Percentiles rank a stretch among this genome's conserved stretches.
Evolutionary conservation across 2,329 filamentous ascomycete species (phyloP).

Genomic region (Davidsoniella neocaledoniae): DNA sequence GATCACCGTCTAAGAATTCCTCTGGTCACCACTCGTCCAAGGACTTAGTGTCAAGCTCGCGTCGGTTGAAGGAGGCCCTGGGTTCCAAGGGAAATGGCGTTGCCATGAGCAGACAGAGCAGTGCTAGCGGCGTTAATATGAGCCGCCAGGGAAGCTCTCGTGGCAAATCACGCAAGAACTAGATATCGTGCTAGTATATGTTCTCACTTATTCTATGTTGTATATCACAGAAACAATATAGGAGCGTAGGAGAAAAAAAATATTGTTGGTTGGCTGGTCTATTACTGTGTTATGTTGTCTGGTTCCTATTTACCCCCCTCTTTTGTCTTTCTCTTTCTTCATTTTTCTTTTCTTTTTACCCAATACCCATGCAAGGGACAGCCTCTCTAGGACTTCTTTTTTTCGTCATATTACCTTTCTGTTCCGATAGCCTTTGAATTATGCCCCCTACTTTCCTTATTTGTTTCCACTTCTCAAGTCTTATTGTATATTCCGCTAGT

Average conservation of each 20-base stretch:
- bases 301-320: no score
- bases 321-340: no score
- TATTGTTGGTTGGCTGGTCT: neutral
- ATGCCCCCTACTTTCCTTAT: neutral
- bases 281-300: neutral
- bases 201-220: neutral
- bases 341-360: no score
- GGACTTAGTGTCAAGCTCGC: constrained; percentile 37
- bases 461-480: neutral
- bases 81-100: constrained; percentile 16
- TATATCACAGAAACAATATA: neutral
- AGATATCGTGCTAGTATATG: neutral
- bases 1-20: constrained; percentile 7
- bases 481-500: neutral
- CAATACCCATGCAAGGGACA: no score
- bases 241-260: neutral
- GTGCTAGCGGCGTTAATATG: constrained; percentile 38
- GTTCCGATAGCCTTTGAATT: no score
- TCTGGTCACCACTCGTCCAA: constrained; percentile 21
- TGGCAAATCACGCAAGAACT: constrained; percentile 27
- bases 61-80: constrained; percentile 37
- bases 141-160: constrained; percentile 36
- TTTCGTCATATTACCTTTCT: no score
- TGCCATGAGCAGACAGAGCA: constrained; percentile 40
- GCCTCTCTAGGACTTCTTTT: no score